Conservation (phyloP, 768 basidiomycete species). For the Pulveroboletus sp. region DNA sequence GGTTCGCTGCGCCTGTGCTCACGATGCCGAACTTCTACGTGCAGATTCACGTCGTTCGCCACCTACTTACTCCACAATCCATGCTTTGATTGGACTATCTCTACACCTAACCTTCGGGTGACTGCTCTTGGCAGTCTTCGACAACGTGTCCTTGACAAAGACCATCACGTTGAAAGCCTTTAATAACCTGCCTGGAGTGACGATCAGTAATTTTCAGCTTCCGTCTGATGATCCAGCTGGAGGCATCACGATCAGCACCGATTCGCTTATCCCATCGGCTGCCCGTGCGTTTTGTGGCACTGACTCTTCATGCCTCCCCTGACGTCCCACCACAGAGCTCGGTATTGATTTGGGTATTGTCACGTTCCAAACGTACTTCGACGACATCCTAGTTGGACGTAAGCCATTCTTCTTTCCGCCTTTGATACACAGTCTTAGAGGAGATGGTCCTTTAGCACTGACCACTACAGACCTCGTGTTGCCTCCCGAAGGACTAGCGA, state of each 20-base stretch:
- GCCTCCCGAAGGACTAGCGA: slow-evolving; percentile 42
- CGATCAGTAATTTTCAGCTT: slow-evolving; percentile 65
- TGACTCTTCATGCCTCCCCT: slow-evolving; percentile 1
- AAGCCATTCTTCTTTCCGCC: slow-evolving; percentile 24
- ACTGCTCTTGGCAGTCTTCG: slow-evolving; percentile 63
- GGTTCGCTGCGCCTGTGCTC: background rate
- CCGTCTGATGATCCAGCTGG: slow-evolving; percentile 64
- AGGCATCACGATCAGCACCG: slow-evolving; percentile 67
- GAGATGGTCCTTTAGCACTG: slow-evolving; percentile 40
- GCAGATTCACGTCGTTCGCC: slow-evolving; percentile 61
- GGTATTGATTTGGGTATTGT: slow-evolving; percentile 67
- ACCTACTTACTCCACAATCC: slow-evolving; percentile 60
- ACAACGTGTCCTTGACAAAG: slow-evolving; percentile 58
- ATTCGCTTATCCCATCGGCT: slow-evolving; percentile 59
- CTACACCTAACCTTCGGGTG: slow-evolving; percentile 57
- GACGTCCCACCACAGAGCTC: slow-evolving; percentile 41
- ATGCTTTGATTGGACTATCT: slow-evolving; percentile 66
- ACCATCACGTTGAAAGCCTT: slow-evolving; percentile 63
- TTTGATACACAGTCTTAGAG: background rate
- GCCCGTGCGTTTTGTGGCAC: slow-evolving; percentile 45
- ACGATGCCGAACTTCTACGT: background rate
- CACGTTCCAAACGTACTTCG: slow-evolving; percentile 58
- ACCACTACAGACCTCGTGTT: slow-evolving; percentile 46
- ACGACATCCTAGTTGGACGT: slow-evolving; percentile 56
- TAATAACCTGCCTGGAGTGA: slow-evolving; percentile 64